phyloP scores from a whole-genome alignment of 2,329 filamentous ascomycete species.

The Fusarium pseudocircinatum region DNA sequence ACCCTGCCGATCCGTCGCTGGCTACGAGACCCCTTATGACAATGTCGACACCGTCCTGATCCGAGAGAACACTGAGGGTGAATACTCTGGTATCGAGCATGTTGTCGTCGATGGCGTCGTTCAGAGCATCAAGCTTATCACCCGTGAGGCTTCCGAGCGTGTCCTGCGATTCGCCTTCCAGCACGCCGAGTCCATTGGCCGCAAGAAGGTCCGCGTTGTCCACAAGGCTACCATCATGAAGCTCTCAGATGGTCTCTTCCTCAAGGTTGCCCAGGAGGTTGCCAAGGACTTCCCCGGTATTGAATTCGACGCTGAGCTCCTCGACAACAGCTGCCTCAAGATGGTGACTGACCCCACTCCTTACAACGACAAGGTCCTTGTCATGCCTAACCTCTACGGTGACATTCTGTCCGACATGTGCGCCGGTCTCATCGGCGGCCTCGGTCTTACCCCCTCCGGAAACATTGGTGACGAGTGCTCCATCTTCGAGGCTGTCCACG shows the following conservation, averaged over 20 bases:
- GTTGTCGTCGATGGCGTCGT: slow-evolving; percentile 97
- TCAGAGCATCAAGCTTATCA: slow-evolving; percentile 99
- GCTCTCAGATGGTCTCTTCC: slow-evolving; percentile 99
- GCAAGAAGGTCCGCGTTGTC: slow-evolving; percentile 95
- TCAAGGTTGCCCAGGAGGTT: slow-evolving; percentile 84
- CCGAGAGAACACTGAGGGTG: slow-evolving; percentile 99
- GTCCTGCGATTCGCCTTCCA: slow-evolving; percentile 98
- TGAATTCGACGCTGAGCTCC: slow-evolving; percentile 96
- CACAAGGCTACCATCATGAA: slow-evolving; percentile 99
- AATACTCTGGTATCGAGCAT: slow-evolving; percentile 99
- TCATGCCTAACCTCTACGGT: slow-evolving; percentile 98
- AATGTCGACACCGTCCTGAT: slow-evolving; percentile 97
- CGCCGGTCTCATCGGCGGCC: slow-evolving; percentile 96
- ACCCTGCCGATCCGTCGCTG: slow-evolving; percentile 94
- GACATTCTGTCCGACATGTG: slow-evolving; percentile 99
- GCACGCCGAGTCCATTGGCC: slow-evolving; percentile 91
- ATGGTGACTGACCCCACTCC: slow-evolving; percentile 96
- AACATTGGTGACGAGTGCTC: slow-evolving; percentile 99
- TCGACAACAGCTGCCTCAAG: slow-evolving; percentile 99
- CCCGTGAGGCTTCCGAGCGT: slow-evolving; percentile 90
- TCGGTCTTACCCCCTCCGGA: slow-evolving; percentile 95
- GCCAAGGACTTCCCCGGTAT: slow-evolving; percentile 95
- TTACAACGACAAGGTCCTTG: slow-evolving; percentile 99
- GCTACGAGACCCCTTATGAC: slow-evolving; percentile 99
- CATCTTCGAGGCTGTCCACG: slow-evolving; percentile 99